Conservation (phyloP, 768 basidiomycete species). For the Thelephora ganbajun region DNA sequence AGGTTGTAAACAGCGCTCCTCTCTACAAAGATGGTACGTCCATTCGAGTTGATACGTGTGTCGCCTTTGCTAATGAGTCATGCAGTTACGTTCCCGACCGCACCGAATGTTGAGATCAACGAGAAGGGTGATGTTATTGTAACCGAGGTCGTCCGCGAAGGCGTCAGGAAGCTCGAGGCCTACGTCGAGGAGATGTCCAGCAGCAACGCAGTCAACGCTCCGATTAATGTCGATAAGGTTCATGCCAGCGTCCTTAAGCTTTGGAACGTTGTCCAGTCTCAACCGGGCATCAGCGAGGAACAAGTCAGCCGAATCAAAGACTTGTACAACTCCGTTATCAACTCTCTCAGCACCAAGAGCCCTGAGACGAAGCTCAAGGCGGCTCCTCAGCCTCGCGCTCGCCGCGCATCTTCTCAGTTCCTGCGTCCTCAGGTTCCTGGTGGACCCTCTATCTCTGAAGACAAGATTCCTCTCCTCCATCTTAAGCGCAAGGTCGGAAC, state of each 20-base stretch:
- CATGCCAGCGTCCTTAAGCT: slow-evolving; percentile 94
- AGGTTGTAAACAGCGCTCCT: slow-evolving; percentile 72
- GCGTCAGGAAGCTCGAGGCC: slow-evolving; percentile 93
- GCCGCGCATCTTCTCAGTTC: slow-evolving; percentile 94
- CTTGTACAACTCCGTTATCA: slow-evolving; percentile 92
- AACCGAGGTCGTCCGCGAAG: slow-evolving; percentile 88
- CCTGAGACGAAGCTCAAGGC: slow-evolving; percentile 45
- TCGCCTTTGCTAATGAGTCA: slow-evolving; percentile 1
- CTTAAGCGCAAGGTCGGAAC: slow-evolving; percentile 93
- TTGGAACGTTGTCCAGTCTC: slow-evolving; percentile 94
- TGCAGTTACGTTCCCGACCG: slow-evolving; percentile 93
- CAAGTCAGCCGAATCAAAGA: slow-evolving; percentile 94
- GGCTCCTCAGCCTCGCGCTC: slow-evolving; percentile 37
- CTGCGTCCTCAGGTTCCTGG: slow-evolving; percentile 79
- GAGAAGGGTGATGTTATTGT: slow-evolving; percentile 91
- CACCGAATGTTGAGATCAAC: slow-evolving; percentile 88
- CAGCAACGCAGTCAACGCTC: slow-evolving; percentile 70
- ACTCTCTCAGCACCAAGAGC: slow-evolving; percentile 64
- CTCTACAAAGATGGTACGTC: slow-evolving; percentile 87
- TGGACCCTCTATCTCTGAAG: slow-evolving; percentile 60
- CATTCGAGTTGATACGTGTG: not conserved
- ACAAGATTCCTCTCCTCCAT: slow-evolving; percentile 90
- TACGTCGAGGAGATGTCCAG: slow-evolving; percentile 99
- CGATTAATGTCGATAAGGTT: slow-evolving; percentile 93
- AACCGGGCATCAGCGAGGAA: slow-evolving; percentile 92